A percentile compares a stretch with the other conserved stretches of the same genome.
Conservation (phyloP, 768 basidiomycete genomes). For the Russula sp. region DNA sequence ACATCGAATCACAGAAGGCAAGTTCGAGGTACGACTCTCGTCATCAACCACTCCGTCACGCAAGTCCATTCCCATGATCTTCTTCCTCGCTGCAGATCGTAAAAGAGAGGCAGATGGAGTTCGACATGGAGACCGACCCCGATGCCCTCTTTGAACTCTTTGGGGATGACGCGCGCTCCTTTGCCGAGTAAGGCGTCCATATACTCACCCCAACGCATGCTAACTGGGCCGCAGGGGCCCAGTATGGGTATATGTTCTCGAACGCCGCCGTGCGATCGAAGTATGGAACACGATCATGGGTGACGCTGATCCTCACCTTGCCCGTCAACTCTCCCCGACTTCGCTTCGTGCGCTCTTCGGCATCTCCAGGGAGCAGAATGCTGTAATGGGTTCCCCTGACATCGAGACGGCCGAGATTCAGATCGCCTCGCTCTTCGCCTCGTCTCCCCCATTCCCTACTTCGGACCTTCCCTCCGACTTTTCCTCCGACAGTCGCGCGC, state of each 20-base stretch:
- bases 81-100: conserved; percentile 48
- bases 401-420: conserved; percentile 66
- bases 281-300: conserved; percentile 77
- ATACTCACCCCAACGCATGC: neutral
- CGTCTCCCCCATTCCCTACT: conserved; percentile 73
- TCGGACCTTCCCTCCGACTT: conserved; percentile 49
- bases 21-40: conserved; percentile 65
- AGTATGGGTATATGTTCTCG: conserved; percentile 89
- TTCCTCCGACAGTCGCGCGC: conserved; percentile 27
- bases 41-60: neutral
- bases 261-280: conserved; percentile 72
- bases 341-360: conserved; percentile 71
- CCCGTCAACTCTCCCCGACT: conserved; percentile 46
- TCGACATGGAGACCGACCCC: conserved; percentile 76
- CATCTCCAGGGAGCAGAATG: conserved; percentile 47
- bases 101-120: conserved; percentile 86
- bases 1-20: conserved; percentile 66
- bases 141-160: conserved; percentile 75
- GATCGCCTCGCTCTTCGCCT: conserved; percentile 70
- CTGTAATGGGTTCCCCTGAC: conserved; percentile 66
- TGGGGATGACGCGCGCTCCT: conserved; percentile 63
- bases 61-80: neutral
- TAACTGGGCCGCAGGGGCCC: conserved; percentile 46
- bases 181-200: conserved; percentile 55
- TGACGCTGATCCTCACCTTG: conserved; percentile 49